Base-by-base conservation (phyloP, 495 filamentous ascomycete genomes). In the Oleoguttula mirabilis region DNA sequence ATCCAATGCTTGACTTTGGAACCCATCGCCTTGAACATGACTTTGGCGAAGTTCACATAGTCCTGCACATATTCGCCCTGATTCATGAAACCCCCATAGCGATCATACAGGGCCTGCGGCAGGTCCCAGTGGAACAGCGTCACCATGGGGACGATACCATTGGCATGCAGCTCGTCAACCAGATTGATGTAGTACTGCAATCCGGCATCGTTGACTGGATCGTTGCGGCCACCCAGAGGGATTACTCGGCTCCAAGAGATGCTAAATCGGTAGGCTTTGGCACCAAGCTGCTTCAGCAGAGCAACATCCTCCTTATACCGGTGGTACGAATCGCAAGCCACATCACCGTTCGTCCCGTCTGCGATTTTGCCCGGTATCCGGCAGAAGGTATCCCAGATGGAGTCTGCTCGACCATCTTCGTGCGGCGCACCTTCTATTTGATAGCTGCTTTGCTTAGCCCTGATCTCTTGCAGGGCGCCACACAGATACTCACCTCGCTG, bases 401-500 rank as follows among this genome's bases (percentile, higher is more conserved):
- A 55, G 10, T 59, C 58, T 14, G 43, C 56, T 22, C 57, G 40
- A 14, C 58, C 60, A 41, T 62, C 60, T 25, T 53, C 60, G 27
- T 55, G 51, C 3, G 48, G 46, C 2, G 48, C 60, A 5, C 60
- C 60, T 45, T 62, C 60, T 30, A 62, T 55, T 39, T 62, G 60
- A 36, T 59, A 60, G 14, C 48, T 41, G 14, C n/a, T 24, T 4
- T 36, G 11, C n/a, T n/a, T n/a, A n/a, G n/a, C 6, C 23, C 75
- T 43, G 19, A 28, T n/a, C 10, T n/a, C 14, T n/a, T 24, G 36
- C 11, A 11, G n/a, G n/a, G n/a, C n/a, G n/a, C n/a, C n/a, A n/a
- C n/a, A n/a, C n/a, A n/a, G n/a, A n/a, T n/a, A n/a, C 12, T 28
- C 56, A 82, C 78, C 74, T 70, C 48, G 81, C 81, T 28, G 82